Conservation (phyloP, 2,329 filamentous ascomycete species). For the Diaporthe sp. region DNA sequence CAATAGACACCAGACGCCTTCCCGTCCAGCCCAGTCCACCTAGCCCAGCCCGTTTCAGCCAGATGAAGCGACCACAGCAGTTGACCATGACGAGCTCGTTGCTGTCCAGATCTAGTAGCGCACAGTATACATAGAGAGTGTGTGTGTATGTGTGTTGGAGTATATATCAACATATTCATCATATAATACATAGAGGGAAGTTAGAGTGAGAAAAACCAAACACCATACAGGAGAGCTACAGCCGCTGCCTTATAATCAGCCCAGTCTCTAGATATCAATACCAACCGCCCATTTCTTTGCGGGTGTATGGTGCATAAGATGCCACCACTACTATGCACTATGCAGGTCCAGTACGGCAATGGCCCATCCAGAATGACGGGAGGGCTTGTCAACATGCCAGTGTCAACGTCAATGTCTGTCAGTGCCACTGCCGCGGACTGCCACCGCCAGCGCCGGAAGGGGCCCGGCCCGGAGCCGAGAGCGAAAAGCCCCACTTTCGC, state of each 20-base stretch:
- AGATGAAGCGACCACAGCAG: conserved; percentile 5
- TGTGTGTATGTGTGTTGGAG: not conserved
- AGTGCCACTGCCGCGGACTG: conserved; percentile 15
- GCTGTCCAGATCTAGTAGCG: not conserved
- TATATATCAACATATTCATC: no score
- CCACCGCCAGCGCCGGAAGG: conserved; percentile 20
- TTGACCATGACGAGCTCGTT: not conserved
- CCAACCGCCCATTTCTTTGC: not conserved
- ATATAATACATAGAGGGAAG: no score
- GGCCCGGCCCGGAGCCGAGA: conserved; percentile 22
- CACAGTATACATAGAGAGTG: not conserved
- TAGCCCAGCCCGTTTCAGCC: not conserved
- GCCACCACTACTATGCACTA: not conserved
- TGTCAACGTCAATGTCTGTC: conserved; percentile 5
- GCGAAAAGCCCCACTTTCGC: conserved; percentile 2
- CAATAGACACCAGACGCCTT: not conserved
- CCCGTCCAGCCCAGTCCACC: not conserved
- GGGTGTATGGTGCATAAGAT: not conserved
- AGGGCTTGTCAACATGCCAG: conserved; percentile 4
- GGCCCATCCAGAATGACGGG: not conserved
- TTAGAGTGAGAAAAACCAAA: no score
- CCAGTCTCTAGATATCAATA: not conserved
- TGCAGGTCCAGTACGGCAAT: not conserved
- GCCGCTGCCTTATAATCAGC: no score
- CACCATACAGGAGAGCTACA: no score